phyloP scores from a whole-genome alignment of 495 filamentous ascomycete genomes.

The Entonaema liquescens region DNA sequence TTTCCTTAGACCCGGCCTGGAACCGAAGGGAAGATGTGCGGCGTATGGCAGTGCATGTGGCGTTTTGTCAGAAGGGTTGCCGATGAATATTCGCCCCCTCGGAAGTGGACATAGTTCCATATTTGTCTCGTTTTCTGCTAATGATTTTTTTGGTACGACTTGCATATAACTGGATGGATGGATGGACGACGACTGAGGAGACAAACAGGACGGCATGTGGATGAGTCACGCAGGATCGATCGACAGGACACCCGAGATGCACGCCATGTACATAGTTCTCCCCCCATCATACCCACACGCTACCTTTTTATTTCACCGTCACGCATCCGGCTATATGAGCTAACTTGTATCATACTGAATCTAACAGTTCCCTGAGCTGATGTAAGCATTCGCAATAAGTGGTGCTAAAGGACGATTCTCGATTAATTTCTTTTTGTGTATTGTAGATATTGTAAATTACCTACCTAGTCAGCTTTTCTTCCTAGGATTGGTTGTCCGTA shows the following conservation, averaged over 20 bases:
- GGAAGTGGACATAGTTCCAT: neutral
- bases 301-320: slow-evolving; percentile 6
- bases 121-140: slow-evolving; percentile 21
- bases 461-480: neutral
- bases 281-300: neutral
- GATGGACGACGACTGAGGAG: slow-evolving; percentile 24
- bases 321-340: slow-evolving; percentile 22
- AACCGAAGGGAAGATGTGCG: slow-evolving; percentile 22
- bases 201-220: slow-evolving; percentile 14
- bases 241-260: slow-evolving; percentile 9
- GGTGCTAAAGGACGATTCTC: neutral
- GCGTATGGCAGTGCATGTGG: slow-evolving; percentile 33
- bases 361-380: slow-evolving; percentile 9
- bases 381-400: neutral
- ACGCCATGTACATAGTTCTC: slow-evolving; percentile 32
- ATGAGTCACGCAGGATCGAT: slow-evolving; percentile 19
- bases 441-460: neutral
- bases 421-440: neutral
- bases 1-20: slow-evolving; percentile 14
- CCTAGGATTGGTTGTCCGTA: neutral
- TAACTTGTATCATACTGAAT: slow-evolving; percentile 28
- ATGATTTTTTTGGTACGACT: slow-evolving; percentile 34
- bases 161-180: slow-evolving; percentile 42
- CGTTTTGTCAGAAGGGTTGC: slow-evolving; percentile 25
- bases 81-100: slow-evolving; percentile 30